Conservation (phyloP, 164 flowering plant genomes). For the Piper betle region DNA sequence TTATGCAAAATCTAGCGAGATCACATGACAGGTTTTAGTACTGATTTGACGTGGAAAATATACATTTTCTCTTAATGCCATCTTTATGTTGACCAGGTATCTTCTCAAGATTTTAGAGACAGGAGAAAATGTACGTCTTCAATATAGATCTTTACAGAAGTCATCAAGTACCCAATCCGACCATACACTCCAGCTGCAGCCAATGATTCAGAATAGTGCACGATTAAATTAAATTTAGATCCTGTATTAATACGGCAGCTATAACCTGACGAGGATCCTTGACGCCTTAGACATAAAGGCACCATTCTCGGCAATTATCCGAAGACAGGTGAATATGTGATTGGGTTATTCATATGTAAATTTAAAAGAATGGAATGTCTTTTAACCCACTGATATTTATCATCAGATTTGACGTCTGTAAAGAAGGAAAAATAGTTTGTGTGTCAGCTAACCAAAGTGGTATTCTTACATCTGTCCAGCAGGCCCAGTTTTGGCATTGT, state of each 20-base stretch:
- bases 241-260: neutral
- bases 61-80: too few relatives aligned
- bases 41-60: neutral
- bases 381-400: neutral
- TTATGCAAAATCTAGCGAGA: too few relatives aligned
- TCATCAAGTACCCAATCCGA: conserved; percentile 26
- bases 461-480: neutral
- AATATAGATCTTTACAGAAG: conserved; percentile 77
- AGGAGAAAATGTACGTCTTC: conserved; percentile 83
- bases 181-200: conserved; percentile 34
- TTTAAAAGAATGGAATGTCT: neutral
- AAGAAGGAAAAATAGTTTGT: neutral
- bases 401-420: neutral
- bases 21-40: too few relatives aligned
- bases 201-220: conserved; percentile 30
- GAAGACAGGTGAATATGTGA: neutral
- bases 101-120: conserved; percentile 65
- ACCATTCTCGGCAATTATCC: neutral
- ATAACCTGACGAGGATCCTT: neutral
- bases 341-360: neutral
- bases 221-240: conserved; percentile 5
- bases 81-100: conserved; percentile 37
- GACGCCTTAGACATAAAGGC: neutral
- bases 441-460: neutral
- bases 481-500: neutral